phyloP scores from a whole-genome alignment of 2,329 filamentous ascomycete species.

The Pleoardoris graminearum region DNA sequence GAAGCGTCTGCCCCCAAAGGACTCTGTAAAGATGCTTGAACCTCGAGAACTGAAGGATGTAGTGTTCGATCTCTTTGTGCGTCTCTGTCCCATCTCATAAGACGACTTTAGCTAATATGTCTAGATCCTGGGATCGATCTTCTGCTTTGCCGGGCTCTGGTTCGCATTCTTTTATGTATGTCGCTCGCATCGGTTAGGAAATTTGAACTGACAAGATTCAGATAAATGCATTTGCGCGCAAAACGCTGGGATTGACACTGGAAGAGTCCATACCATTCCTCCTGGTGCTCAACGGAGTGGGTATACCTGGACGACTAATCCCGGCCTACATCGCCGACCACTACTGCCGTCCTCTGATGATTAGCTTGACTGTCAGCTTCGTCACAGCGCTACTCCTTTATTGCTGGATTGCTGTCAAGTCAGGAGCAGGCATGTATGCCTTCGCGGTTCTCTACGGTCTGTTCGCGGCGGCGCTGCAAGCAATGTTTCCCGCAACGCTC shows the following conservation, averaged over 20 bases:
- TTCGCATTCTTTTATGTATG: conserved; percentile 48
- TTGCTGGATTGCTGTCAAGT: conserved; percentile 48
- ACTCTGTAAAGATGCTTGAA: conserved; percentile 19
- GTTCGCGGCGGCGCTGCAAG: conserved; percentile 45
- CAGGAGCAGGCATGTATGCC: conserved; percentile 44
- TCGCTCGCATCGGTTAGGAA: not conserved
- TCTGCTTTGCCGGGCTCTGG: conserved; percentile 37
- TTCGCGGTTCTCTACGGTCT: conserved; percentile 55
- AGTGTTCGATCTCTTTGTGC: conserved; percentile 23
- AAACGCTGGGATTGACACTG: conserved; percentile 54
- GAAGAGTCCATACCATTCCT: conserved; percentile 46
- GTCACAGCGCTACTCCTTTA: conserved; percentile 50
- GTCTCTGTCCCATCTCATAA: conserved; percentile 24
- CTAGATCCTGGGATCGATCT: conserved; percentile 32
- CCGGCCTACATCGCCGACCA: conserved; percentile 52
- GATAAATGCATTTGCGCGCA: conserved; percentile 47
- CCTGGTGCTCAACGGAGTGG: conserved; percentile 52
- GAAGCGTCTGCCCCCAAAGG: conserved; percentile 21
- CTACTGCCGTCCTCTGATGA: conserved; percentile 48
- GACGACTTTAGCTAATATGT: conserved; percentile 36
- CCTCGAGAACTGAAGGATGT: conserved; percentile 20
- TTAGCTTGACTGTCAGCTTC: conserved; percentile 44
- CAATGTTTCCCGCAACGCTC: conserved; percentile 1
- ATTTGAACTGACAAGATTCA: not conserved
- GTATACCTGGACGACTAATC: conserved; percentile 54